These are phyloP conservation scores for Cyclotella baltica DNA, from an alignment of 108 stramenopile genomes.

Conservation along the genomic window DNA sequence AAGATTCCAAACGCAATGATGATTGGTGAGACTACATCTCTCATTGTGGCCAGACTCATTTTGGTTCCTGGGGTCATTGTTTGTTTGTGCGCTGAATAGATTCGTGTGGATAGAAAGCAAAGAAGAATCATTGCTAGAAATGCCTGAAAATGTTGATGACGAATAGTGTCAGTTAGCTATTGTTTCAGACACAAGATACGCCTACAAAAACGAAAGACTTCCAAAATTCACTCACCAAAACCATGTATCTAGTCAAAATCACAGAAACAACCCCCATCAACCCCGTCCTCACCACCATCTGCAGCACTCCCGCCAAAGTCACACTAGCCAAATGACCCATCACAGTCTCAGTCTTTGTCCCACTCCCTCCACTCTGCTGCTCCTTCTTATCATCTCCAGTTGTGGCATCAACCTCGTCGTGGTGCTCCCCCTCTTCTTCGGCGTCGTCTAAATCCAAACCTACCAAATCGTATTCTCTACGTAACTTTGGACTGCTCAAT, in stretches of 20 bases:
- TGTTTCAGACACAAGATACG: no score
- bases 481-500: slow-evolving; percentile 68
- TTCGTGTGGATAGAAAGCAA: slow-evolving; percentile 61
- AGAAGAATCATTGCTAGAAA: slow-evolving; percentile 63
- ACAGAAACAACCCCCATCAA: slow-evolving; percentile 71
- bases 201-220: not conserved
- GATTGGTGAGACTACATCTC: slow-evolving; percentile 67
- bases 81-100: slow-evolving; percentile 41
- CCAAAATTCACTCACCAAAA: slow-evolving; percentile 22
- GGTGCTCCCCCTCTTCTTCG: slow-evolving; percentile 50
- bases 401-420: slow-evolving; percentile 19
- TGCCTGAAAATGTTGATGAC: slow-evolving; percentile 21
- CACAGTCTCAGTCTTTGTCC: slow-evolving; percentile 52
- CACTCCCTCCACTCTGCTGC: slow-evolving; percentile 20
- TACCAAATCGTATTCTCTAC: slow-evolving; percentile 84
- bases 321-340: slow-evolving; percentile 79
- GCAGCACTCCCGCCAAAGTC: slow-evolving; percentile 71
- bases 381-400: slow-evolving; percentile 14
- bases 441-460: slow-evolving; percentile 89
- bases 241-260: slow-evolving; percentile 65
- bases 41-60: slow-evolving; percentile 8
- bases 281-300: slow-evolving; percentile 78
- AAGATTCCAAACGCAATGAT: slow-evolving; percentile 71
- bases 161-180: not conserved
- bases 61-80: slow-evolving; percentile 5